These are phyloP conservation scores for Claviceps pusilla DNA, from an alignment of 2,329 filamentous ascomycete species.

Conservation along the genomic window DNA sequence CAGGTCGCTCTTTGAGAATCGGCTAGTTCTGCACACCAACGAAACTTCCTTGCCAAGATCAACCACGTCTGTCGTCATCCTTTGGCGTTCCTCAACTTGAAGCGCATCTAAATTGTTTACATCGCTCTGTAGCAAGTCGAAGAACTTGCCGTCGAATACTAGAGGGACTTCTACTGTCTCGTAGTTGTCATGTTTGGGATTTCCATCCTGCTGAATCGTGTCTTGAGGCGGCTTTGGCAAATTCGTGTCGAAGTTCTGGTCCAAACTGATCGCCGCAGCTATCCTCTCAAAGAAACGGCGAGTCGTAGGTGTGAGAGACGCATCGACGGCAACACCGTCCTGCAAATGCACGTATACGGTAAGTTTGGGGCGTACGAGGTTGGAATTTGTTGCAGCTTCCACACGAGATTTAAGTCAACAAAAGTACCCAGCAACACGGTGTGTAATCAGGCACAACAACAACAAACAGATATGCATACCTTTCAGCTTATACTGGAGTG, in stretches of 20 bases:
- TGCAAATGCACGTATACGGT: slow-evolving; percentile 53
- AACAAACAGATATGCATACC: slow-evolving; percentile 17
- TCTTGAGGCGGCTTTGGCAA: not conserved
- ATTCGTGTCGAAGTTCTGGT: not conserved
- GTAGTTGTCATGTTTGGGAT: slow-evolving; percentile 6
- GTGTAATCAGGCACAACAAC: not conserved
- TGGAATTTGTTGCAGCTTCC: slow-evolving; percentile 23
- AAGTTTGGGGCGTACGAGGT: slow-evolving; percentile 49
- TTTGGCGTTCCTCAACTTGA: slow-evolving; percentile 49
- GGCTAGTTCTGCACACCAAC: slow-evolving; percentile 47
- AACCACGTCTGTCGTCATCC: slow-evolving; percentile 48
- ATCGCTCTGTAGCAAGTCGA: slow-evolving; percentile 58
- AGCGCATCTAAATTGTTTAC: slow-evolving; percentile 54
- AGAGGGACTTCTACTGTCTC: slow-evolving; percentile 56
- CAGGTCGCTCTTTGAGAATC: slow-evolving; percentile 50
- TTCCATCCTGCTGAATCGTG: not conserved
- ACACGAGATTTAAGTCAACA: not conserved
- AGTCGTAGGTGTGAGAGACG: slow-evolving; percentile 50
- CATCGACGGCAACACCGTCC: slow-evolving; percentile 54
- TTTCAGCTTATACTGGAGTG: slow-evolving; percentile 41
- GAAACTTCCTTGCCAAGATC: slow-evolving; percentile 50
- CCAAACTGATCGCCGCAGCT: slow-evolving; percentile 26
- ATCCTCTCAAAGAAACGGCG: slow-evolving; percentile 48
- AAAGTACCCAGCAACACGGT: not conserved
- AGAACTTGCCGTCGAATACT: slow-evolving; percentile 66